These are phyloP conservation scores for Hypoxylon sp. DNA, from an alignment of 2,329 filamentous ascomycete species.

Conservation along the genomic window DNA sequence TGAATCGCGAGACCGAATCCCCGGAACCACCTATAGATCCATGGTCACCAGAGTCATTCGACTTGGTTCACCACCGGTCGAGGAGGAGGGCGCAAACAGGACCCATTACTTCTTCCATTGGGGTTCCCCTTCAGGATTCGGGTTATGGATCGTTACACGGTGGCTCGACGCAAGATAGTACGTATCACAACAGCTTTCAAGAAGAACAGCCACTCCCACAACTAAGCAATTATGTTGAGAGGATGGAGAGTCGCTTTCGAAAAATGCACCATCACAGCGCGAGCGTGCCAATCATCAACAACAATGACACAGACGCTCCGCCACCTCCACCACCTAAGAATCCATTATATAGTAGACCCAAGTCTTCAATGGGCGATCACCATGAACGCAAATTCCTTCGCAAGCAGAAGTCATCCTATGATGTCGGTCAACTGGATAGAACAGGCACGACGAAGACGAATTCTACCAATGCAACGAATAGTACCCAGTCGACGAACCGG, in stretches of 20 bases:
- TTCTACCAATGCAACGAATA: constrained; percentile 79
- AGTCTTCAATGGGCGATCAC: constrained; percentile 69
- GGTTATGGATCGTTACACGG: constrained; percentile 72
- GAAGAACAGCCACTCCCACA: constrained; percentile 75
- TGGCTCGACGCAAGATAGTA: constrained; percentile 66
- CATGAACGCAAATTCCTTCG: constrained; percentile 64
- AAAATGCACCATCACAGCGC: constrained; percentile 76
- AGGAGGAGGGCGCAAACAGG: constrained; percentile 57
- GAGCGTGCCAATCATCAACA: constrained; percentile 59
- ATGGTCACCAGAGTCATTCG: constrained; percentile 94
- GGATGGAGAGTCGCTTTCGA: constrained; percentile 88
- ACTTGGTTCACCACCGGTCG: constrained; percentile 64
- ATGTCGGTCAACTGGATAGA: constrained; percentile 80
- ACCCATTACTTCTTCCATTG: constrained; percentile 83
- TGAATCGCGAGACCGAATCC: constrained; percentile 69
- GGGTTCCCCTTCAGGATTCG: constrained; percentile 73
- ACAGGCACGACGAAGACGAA: constrained; percentile 92
- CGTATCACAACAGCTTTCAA: constrained; percentile 58
- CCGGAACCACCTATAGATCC: constrained; percentile 75
- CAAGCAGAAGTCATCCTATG: constrained; percentile 82
- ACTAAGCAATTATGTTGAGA: constrained; percentile 87
- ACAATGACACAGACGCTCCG: constrained; percentile 62
- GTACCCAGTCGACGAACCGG: constrained; percentile 81
- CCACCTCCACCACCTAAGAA: constrained; percentile 63
- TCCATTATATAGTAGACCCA: constrained; percentile 66